Evolutionary conservation across 805 yeast species (phyloP).

Genomic region (Blastobotrys americana): DNA sequence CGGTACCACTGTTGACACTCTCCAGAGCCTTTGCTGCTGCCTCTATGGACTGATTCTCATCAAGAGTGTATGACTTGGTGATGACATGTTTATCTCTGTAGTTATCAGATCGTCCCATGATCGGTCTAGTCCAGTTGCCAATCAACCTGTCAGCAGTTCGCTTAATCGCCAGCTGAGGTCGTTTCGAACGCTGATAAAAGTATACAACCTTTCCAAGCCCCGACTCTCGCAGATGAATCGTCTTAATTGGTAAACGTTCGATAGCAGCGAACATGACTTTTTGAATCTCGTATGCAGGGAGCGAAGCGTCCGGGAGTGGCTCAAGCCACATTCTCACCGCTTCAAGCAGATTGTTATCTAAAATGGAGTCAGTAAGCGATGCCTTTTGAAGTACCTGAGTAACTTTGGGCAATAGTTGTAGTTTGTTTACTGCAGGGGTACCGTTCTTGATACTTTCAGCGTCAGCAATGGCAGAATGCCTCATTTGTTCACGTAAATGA

Average conservation of each 20-base stretch:
- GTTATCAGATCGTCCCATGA: conserved; percentile 90
- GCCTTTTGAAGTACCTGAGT: conserved; percentile 68
- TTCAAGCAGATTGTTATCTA: conserved; percentile 88
- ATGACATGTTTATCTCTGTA: conserved; percentile 79
- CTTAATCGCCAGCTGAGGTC: conserved; percentile 81
- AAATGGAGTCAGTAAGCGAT: conserved; percentile 80
- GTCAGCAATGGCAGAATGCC: conserved; percentile 52
- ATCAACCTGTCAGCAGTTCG: conserved; percentile 83
- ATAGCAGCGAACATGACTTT: conserved; percentile 73
- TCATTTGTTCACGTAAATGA: conserved; percentile 79
- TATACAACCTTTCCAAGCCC: conserved; percentile 90
- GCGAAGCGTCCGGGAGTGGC: conserved; percentile 94
- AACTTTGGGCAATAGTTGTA: conserved; percentile 74
- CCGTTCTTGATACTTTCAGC: conserved; percentile 51
- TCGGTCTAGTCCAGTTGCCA: conserved; percentile 98
- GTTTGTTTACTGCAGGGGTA: conserved; percentile 66
- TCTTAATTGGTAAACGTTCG: conserved; percentile 78
- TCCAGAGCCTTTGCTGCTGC: conserved; percentile 7
- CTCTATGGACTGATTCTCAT: conserved; percentile 16
- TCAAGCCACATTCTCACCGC: conserved; percentile 96
- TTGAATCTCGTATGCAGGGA: conserved; percentile 97
- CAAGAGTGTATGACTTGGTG: conserved; percentile 50
- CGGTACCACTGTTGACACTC: conserved; percentile 21
- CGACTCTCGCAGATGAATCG: conserved; percentile 88
- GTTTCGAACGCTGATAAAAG: conserved; percentile 85